Conservation (phyloP, 1,139 yeast species). For the Candida gigantensis region DNA sequence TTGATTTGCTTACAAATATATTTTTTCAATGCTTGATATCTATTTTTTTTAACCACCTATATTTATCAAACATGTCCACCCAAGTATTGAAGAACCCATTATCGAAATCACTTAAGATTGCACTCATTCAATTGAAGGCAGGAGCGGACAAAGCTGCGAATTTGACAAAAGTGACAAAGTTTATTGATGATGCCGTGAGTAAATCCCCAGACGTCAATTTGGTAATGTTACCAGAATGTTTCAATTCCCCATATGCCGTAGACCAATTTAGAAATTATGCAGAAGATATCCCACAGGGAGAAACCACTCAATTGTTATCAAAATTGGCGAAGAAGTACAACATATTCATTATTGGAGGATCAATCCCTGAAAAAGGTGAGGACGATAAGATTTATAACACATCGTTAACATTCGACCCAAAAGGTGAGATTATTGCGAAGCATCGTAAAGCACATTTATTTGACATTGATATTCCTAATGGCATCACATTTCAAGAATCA, state of each 20-base stretch:
- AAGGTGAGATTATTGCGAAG: constrained; percentile 75
- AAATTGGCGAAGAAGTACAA: constrained; percentile 61
- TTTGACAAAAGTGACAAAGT: constrained; percentile 51
- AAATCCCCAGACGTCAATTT: constrained; percentile 55
- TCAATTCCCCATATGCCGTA: constrained; percentile 93
- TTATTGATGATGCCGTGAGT: constrained; percentile 50
- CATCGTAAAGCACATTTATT: constrained; percentile 89
- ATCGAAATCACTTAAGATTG: constrained; percentile 53
- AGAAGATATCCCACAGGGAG: constrained; percentile 71
- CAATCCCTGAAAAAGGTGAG: constrained; percentile 70
- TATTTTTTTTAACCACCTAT: background rate
- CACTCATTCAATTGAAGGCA: constrained; percentile 75
- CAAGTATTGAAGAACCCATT: constrained; percentile 35
- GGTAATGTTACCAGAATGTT: constrained; percentile 86
- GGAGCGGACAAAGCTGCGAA: constrained; percentile 66
- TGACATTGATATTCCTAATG: constrained; percentile 88
- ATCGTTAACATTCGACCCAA: constrained; percentile 67
- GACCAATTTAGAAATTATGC: constrained; percentile 84
- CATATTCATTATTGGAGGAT: constrained; percentile 80
- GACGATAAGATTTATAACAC: constrained; percentile 74
- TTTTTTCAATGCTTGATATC: too few species aligned
- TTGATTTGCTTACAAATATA: too few species aligned
- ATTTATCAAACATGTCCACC: constrained; percentile 8
- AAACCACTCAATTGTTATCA: constrained; percentile 63
- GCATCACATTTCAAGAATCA: constrained; percentile 84